phyloP scores from a whole-genome alignment of 108 stramenopile species.

The Aurantiochytrium sp. region DNA sequence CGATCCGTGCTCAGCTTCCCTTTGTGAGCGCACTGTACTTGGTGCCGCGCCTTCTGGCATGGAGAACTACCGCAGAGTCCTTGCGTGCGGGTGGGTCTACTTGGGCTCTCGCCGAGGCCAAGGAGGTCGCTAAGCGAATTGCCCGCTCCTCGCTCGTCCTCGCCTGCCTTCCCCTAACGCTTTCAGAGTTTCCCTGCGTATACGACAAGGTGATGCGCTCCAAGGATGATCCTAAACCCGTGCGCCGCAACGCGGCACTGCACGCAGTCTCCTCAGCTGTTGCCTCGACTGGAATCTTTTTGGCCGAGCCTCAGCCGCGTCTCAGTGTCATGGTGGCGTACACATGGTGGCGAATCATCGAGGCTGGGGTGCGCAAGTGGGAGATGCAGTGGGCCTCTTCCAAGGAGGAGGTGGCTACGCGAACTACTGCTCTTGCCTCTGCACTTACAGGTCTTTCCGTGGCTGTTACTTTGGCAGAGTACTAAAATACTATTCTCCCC shows the following conservation, averaged over 20 bases:
- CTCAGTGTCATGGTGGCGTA: neutral
- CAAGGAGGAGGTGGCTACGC: too few species aligned
- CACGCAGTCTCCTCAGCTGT: neutral
- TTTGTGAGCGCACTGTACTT: neutral
- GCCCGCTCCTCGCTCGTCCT: neutral
- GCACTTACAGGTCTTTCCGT: too few species aligned
- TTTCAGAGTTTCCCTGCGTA: neutral
- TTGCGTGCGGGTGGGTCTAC: neutral
- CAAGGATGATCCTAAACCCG: neutral
- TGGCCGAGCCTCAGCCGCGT: neutral
- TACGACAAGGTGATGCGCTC: neutral
- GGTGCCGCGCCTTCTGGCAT: neutral
- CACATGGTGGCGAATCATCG: neutral
- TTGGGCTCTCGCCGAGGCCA: neutral
- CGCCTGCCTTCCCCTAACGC: neutral
- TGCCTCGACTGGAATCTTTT: neutral
- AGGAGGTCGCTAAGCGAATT: neutral
- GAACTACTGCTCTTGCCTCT: too few species aligned
- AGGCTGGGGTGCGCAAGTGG: neutral
- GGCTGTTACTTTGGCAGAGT: too few species aligned
- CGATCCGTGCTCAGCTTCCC: neutral
- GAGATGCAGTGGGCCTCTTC: neutral
- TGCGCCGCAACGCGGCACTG: neutral
- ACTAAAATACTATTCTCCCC: too few species aligned
- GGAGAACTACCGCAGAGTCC: neutral